Conservation (phyloP, 345 rosid genomes). For the Brassica carinata region DNA sequence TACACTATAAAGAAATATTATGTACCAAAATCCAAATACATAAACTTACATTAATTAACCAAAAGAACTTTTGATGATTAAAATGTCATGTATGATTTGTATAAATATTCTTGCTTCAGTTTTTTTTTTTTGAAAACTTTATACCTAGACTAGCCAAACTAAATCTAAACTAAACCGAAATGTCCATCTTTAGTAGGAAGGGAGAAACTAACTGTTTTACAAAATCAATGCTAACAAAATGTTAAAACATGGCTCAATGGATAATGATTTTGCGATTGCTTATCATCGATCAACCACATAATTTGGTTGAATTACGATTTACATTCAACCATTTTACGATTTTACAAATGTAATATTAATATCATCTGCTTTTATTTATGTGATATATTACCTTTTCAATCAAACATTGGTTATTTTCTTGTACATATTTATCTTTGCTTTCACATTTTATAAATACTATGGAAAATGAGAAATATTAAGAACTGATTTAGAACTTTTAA, state of each 20-base stretch:
- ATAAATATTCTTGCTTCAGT: too few relatives aligned
- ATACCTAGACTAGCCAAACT: too few relatives aligned
- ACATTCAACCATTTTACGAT: neutral
- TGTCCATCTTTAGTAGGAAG: too few relatives aligned
- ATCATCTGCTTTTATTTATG: neutral
- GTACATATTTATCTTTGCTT: neutral
- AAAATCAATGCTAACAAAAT: too few relatives aligned
- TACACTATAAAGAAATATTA: neutral
- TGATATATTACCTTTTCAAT: neutral
- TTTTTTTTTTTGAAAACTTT: too few relatives aligned
- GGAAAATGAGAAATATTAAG: neutral
- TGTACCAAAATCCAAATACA: neutral
- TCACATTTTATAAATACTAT: neutral
- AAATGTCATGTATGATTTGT: neutral
- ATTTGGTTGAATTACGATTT: neutral
- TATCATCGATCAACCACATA: neutral
- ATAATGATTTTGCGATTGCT: neutral
- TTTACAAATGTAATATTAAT: neutral
- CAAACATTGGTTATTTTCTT: neutral
- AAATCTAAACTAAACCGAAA: too few relatives aligned
- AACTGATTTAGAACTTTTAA: neutral
- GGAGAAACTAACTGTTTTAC: too few relatives aligned
- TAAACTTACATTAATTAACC: neutral
- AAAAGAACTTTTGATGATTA: neutral
- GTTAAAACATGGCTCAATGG: neutral